Percentiles rank a stretch among this genome's conserved stretches.
Conservation (phyloP, 2,329 filamentous ascomycete species). For the Colletotrichum truncatum region DNA sequence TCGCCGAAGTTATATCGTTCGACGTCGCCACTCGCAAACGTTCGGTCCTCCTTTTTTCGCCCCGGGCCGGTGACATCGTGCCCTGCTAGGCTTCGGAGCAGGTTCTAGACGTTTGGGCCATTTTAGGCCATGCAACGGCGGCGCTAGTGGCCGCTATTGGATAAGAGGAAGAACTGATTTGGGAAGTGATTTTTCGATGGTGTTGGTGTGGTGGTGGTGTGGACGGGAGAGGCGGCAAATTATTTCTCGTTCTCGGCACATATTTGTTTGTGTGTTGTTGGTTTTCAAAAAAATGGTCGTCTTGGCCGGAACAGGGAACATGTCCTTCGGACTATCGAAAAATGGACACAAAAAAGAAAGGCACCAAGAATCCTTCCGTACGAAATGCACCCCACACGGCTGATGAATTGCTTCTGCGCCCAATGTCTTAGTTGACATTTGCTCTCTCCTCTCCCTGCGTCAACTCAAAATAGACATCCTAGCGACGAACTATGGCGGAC, state of each 20-base stretch:
- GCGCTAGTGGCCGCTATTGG: conserved; percentile 24
- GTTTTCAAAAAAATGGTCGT: not conserved
- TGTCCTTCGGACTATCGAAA: conserved; percentile 13
- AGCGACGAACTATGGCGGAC: not conserved
- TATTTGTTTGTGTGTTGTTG: not conserved
- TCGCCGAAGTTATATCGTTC: conserved; percentile 16
- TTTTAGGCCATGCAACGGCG: conserved; percentile 1
- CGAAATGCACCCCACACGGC: not conserved
- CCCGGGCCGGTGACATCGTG: conserved; percentile 11
- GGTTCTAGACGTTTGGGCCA: not conserved
- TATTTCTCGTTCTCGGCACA: not conserved
- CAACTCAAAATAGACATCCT: not conserved
- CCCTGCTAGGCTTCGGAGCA: conserved; percentile 3
- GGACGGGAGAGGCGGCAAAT: conserved; percentile 13
- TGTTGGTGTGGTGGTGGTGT: not conserved
- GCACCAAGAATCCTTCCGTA: not conserved
- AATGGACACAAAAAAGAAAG: not conserved
- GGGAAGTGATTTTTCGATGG: not conserved
- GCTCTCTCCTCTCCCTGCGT: not conserved
- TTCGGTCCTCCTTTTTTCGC: not conserved
- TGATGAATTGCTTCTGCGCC: not conserved
- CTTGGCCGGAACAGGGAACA: conserved; percentile 12
- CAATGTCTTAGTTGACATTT: not conserved
- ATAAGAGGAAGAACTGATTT: not conserved
- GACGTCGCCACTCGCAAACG: conserved; percentile 22